phyloP scores from a whole-genome alignment of 441 rosid genomes.

The Arabidopsis lyrata region DNA sequence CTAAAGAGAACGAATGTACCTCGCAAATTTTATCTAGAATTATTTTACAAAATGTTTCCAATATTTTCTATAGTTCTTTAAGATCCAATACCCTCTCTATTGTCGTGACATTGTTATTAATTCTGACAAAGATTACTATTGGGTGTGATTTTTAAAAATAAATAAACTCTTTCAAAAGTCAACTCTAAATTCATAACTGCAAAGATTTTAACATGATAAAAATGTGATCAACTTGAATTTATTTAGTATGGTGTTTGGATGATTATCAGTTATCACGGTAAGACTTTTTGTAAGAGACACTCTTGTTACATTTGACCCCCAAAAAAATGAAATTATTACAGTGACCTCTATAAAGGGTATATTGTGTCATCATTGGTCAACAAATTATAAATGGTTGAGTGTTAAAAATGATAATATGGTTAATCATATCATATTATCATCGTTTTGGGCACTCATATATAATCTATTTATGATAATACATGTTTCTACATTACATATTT shows the following conservation, averaged over 20 bases:
- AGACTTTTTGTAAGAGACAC: slow-evolving; percentile 19
- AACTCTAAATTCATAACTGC: not conserved
- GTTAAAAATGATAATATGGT: not conserved
- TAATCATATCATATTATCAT: not conserved
- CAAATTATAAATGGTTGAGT: not conserved
- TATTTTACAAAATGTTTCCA: no score
- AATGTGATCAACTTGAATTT: not conserved
- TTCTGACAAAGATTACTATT: not conserved
- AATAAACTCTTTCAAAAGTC: not conserved
- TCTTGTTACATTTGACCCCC: not conserved
- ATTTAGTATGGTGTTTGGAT: slow-evolving; percentile 13
- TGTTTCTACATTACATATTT: not conserved
- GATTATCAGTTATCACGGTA: not conserved
- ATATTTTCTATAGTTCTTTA: no score
- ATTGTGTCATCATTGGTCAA: not conserved
- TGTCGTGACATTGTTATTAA: not conserved
- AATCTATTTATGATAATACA: not conserved
- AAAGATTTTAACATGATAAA: not conserved
- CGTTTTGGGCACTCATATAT: not conserved
- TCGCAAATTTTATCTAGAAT: not conserved
- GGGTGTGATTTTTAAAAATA: not conserved
- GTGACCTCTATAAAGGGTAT: not conserved
- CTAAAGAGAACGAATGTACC: no score
- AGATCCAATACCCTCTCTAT: no score
- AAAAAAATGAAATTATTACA: not conserved